phyloP scores from a whole-genome alignment of 352 stramenopile species.

The Phytophthora pseudosyringae region DNA sequence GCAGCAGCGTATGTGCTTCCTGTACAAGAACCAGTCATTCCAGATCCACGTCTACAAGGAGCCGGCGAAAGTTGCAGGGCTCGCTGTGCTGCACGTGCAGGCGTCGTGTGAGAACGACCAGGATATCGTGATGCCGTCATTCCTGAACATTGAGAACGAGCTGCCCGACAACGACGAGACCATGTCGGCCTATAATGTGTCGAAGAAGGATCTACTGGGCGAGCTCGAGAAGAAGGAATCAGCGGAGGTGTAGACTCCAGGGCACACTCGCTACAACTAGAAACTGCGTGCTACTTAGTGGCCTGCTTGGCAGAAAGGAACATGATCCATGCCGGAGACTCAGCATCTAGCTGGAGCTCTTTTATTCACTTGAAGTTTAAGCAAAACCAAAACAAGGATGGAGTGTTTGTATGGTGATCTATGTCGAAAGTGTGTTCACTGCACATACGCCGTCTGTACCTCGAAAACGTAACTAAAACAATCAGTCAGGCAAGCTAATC shows the following conservation, averaged over 20 bases:
- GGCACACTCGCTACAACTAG: constrained; percentile 28
- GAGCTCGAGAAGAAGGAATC: constrained; percentile 18
- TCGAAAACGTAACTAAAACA: too few relatives aligned
- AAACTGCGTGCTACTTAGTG: constrained; percentile 21
- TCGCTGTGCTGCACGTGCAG: constrained; percentile 81
- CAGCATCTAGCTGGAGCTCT: constrained; percentile 12
- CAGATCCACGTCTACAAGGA: constrained; percentile 91
- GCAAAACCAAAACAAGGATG: constrained; percentile 6
- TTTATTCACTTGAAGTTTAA: constrained; percentile 14
- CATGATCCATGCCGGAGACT: constrained; percentile 2
- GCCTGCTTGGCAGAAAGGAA: constrained; percentile 6
- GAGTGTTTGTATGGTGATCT: background rate
- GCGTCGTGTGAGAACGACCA: constrained; percentile 65
- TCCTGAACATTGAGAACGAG: constrained; percentile 77
- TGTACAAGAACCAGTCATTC: constrained; percentile 89
- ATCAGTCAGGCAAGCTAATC: too few relatives aligned
- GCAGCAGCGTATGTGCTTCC: constrained; percentile 88
- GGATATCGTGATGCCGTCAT: constrained; percentile 72
- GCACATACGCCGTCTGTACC: too few relatives aligned
- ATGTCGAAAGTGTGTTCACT: background rate
- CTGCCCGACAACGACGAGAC: constrained; percentile 59
- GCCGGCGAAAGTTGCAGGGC: constrained; percentile 58
- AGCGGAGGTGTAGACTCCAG: constrained; percentile 24
- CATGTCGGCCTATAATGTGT: constrained; percentile 87
- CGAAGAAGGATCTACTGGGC: constrained; percentile 48